Percentiles rank a stretch among this genome's conserved stretches.
These are phyloP conservation scores for Plasmodium ovale DNA, from an alignment of 169 alveolate genomes.

Conservation along the genomic window DNA sequence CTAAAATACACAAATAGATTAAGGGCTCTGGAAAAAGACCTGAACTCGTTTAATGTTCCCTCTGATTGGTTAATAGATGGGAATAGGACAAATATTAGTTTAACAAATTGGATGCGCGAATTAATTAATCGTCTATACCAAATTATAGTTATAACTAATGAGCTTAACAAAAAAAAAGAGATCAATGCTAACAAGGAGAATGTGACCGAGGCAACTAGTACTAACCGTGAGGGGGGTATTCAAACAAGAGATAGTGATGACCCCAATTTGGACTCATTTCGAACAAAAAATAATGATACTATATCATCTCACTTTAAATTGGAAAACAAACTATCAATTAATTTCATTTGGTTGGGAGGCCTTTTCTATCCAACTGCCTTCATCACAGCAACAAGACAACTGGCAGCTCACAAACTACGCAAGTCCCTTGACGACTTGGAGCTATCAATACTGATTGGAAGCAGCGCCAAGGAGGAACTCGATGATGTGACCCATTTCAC, in stretches of 20 bases:
- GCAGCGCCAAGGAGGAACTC: conserved; percentile 56
- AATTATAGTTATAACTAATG: conserved; percentile 67
- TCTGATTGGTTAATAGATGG: conserved; percentile 70
- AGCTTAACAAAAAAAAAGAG: conserved; percentile 26
- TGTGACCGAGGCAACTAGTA: not conserved
- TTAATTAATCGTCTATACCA: conserved; percentile 66
- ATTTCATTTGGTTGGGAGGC: conserved; percentile 91
- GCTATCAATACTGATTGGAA: conserved; percentile 80
- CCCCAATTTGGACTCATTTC: conserved; percentile 19
- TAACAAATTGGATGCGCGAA: conserved; percentile 66
- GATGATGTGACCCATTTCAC: conserved; percentile 82
- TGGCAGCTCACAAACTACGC: conserved; percentile 85
- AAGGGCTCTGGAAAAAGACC: conserved; percentile 71
- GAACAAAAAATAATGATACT: conserved; percentile 53
- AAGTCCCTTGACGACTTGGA: conserved; percentile 91
- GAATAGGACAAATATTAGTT: conserved; percentile 40
- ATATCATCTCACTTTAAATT: conserved; percentile 64
- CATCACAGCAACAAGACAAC: conserved; percentile 92
- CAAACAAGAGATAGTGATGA: not conserved
- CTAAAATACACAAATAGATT: conserved; percentile 70
- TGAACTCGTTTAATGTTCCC: conserved; percentile 71
- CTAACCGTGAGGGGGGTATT: not conserved
- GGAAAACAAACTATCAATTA: conserved; percentile 44
- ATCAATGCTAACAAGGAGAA: not conserved
- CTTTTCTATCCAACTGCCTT: conserved; percentile 93